Percentiles rank a stretch among this genome's conserved stretches.
phyloP scores from a whole-genome alignment of 2,329 filamentous ascomycete genomes.

The Paecilomyces variotii region DNA sequence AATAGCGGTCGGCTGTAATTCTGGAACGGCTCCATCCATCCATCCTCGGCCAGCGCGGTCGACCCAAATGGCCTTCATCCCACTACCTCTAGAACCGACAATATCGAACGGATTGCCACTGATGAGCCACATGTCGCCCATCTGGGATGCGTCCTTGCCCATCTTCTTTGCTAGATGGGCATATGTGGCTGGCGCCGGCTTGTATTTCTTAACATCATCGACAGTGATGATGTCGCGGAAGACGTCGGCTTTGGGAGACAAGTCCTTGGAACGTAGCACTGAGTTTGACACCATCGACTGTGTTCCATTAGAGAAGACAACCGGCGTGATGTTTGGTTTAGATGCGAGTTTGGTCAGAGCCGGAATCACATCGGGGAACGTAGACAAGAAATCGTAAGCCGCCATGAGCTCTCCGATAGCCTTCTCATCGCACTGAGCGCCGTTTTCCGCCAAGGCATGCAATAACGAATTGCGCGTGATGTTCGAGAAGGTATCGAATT shows the following conservation, averaged over 20 bases:
- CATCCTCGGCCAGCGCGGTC: slow-evolving; percentile 57
- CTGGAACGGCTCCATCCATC: slow-evolving; percentile 52
- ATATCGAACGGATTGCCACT: slow-evolving; percentile 68
- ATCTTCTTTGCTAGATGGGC: slow-evolving; percentile 47
- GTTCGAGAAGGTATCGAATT: slow-evolving; percentile 55
- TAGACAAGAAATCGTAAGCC: slow-evolving; percentile 56
- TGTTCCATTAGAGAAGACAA: slow-evolving; percentile 66
- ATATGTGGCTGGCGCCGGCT: slow-evolving; percentile 58
- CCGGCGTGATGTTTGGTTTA: slow-evolving; percentile 40
- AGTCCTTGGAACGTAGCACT: slow-evolving; percentile 48
- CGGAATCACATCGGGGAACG: slow-evolving; percentile 56
- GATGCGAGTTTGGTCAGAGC: slow-evolving; percentile 44
- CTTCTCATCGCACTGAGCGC: slow-evolving; percentile 35
- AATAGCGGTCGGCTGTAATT: slow-evolving; percentile 45
- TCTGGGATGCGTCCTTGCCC: slow-evolving; percentile 37
- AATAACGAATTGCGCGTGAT: slow-evolving; percentile 55
- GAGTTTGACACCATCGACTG: slow-evolving; percentile 54
- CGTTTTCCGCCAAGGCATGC: slow-evolving; percentile 56
- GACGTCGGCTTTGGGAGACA: slow-evolving; percentile 40
- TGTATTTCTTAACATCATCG: slow-evolving; percentile 53
- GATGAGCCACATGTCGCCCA: slow-evolving; percentile 57
- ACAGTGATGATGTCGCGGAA: slow-evolving; percentile 55
- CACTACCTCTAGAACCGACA: slow-evolving; percentile 53
- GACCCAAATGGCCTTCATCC: slow-evolving; percentile 60
- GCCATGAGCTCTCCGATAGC: slow-evolving; percentile 49